phyloP scores from a whole-genome alignment of 352 stramenopile species.

The Phytopythium ostracodes region DNA sequence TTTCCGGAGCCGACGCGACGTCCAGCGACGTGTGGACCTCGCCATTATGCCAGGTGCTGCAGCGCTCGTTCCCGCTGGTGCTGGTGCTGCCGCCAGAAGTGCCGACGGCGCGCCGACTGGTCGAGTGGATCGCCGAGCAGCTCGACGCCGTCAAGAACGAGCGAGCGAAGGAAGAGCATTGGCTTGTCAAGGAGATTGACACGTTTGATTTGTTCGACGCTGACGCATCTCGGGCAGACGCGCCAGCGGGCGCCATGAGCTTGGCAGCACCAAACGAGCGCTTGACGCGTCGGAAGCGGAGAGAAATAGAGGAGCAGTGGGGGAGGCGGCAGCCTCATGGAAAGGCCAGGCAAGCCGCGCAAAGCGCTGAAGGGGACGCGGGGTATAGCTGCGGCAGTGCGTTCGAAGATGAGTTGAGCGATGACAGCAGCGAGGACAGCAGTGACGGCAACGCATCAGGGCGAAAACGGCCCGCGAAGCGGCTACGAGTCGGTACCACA shows the following conservation, averaged over 20 bases:
- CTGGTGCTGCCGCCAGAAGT: constrained; percentile 54
- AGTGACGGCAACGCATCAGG: not conserved
- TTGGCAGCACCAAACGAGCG: not conserved
- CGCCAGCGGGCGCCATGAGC: not conserved
- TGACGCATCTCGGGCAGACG: not conserved
- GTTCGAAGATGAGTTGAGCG: not conserved
- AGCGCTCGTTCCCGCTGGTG: constrained; percentile 66
- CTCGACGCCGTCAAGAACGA: constrained; percentile 34
- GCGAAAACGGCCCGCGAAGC: not conserved
- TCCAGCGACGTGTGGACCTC: constrained; percentile 75
- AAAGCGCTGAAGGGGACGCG: not conserved
- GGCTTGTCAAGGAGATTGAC: constrained; percentile 50
- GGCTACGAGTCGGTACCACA: not conserved
- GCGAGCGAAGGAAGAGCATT: constrained; percentile 43
- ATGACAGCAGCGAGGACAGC: not conserved
- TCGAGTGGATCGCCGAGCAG: constrained; percentile 64
- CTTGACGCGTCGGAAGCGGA: not conserved
- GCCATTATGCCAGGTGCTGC: constrained; percentile 59
- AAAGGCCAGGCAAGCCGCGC: not conserved
- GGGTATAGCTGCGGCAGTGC: not conserved
- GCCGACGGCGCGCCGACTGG: constrained; percentile 39
- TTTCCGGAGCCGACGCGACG: constrained; percentile 65
- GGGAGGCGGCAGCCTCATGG: not conserved
- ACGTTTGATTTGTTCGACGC: constrained; percentile 27
- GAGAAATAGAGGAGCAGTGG: not conserved